Base-by-base conservation (phyloP, 495 filamentous ascomycete species). In the Aspergillus sparsus region DNA sequence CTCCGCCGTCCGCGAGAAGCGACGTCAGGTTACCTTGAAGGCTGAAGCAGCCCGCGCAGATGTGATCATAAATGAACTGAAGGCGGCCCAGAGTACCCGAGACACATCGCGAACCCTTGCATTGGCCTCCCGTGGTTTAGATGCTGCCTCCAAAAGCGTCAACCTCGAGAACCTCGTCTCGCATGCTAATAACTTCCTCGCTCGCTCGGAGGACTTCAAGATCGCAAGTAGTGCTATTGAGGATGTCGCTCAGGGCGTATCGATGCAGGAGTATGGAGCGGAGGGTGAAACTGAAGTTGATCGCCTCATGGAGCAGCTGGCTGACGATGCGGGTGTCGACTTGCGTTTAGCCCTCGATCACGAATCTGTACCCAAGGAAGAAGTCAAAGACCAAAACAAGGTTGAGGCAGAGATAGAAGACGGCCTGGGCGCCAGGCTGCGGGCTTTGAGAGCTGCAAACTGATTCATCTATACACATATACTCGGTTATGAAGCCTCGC, bases 61-160 rank as follows among this genome's bases (percentile, higher is more conserved):
- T 44, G 77, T 80, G 0, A 80, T 80, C 12, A 80, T 80, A 69
- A 80, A 80, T 59, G 77, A 80, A 55, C 69, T 80, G 10, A 80
- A 80, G 60, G 76, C 77, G 13, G 77, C 76, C 0, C 77, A 80
- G 44, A 74, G 71, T 58, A 80, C 77, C 7, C 76, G 77, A 12
- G 77, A 80, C 55, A 80, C 77, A 7, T 78, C 77, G 2, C 68
- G 76, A 2, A 80, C 77, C 0, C 68, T 80, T 2, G 76, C 75
- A 12, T 39, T 80, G 21, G 77, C 77, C 0, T 76, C 72, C 11
- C 70, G 77, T 1, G 77, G 77, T 0, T 63, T 80, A 34, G 76
- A 80, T 49, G 77, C 76, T 1, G 77, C 77, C 11, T 75, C 71
- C 1, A 75, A 74, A 58, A 74, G 70, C 50, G 77, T 80, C 36